phyloP scores from a whole-genome alignment of 73 alveolate genomes.

The Paramecium biaurelia region DNA sequence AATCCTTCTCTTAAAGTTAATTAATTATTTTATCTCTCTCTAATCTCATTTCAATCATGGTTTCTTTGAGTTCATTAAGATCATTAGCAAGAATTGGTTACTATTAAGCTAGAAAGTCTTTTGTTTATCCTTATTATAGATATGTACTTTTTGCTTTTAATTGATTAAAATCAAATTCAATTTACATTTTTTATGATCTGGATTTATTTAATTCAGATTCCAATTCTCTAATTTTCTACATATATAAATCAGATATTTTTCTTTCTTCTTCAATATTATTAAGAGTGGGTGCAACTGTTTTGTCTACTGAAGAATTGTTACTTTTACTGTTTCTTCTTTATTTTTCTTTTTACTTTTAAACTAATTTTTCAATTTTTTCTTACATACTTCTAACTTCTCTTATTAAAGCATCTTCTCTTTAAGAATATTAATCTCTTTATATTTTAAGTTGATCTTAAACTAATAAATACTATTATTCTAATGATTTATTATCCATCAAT shows the following conservation, averaged over 20 bases:
- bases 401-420: slow-evolving; percentile 23
- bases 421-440: neutral
- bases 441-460: neutral
- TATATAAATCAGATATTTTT: neutral
- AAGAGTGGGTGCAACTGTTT: neutral
- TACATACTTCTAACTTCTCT: slow-evolving; percentile 43
- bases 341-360: neutral
- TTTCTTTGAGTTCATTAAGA: neutral
- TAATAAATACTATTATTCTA: neutral
- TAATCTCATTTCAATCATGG: neutral
- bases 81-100: neutral
- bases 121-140: neutral
- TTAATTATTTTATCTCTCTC: slow-evolving; percentile 29
- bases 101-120: neutral
- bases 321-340: neutral
- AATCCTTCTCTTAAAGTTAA: neutral
- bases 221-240: slow-evolving; percentile 1
- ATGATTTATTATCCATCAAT: slow-evolving; percentile 4
- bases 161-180: slow-evolving; percentile 10
- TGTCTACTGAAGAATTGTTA: neutral
- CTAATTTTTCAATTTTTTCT: slow-evolving; percentile 23
- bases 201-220: neutral
- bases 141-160: neutral
- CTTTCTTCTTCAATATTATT: slow-evolving; percentile 17
- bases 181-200: slow-evolving; percentile 17